Evolutionary conservation across 768 basidiomycete genomes (phyloP), one percentile per base, ranked within the genome.

Genomic region (Naganishia friedmannii): DNA sequence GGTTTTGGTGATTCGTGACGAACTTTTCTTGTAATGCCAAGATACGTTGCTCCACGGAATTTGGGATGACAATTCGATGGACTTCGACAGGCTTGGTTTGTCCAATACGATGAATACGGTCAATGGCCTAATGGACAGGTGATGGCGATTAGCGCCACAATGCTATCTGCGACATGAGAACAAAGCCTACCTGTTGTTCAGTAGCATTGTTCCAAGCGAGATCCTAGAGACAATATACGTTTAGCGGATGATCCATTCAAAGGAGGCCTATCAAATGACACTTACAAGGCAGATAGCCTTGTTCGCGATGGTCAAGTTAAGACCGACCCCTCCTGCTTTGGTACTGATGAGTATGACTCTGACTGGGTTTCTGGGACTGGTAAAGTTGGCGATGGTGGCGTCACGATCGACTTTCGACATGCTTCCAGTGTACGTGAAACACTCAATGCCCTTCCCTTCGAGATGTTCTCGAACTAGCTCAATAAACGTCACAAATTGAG

Each of bases 401-500:
- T 80, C 78, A 8, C 82, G 72, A 13, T 79, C 77, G 0, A 57
- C 31, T 21, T 72, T 73, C 10, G 73, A 76, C 80, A 82, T 82
- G 39, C 74, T 70, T 2, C 83, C 83, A 17, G 79, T 74, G 72
- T 83, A 83, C 12, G 74, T 70, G 26, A 67, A 69, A 26, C 78
- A 71, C 4, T 68, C 55, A 71, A 78, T 68, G 6, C 73, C 76
- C 10, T 84, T 80, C 74, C 86, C 84, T 0, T 80, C 78, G n/a
- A 91, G 82, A 75, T 88, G 88, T 60, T 85, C 80, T 0, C 86
- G 88, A n/a, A 88, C 85, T 4, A 90, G 83, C 12, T 85, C 83
- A 45, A 92, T 83, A 68, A 86, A 88, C 7, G 83, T 78, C 0
- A 88, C 88, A 87, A 90, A 91, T 77, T 70, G 69, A 5, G 51